phyloP scores from a whole-genome alignment of 116 monocot genomes.

The Thalassia testudinum region DNA sequence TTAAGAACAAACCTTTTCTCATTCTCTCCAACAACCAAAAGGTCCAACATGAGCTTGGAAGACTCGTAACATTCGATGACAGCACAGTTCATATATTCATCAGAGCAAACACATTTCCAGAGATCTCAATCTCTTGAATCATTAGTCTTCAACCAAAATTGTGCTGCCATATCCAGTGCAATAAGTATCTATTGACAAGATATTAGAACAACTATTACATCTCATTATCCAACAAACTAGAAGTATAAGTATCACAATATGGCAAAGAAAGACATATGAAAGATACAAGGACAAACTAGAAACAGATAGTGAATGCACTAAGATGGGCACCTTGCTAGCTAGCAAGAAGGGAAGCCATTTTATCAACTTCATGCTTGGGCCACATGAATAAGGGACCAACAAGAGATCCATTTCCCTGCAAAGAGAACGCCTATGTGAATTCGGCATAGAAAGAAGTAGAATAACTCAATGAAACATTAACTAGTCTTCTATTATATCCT shows the following conservation, averaged over 20 bases:
- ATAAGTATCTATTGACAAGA: constrained; percentile 87
- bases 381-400: constrained; percentile 91
- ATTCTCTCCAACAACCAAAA: constrained; percentile 82
- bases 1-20: constrained; percentile 63
- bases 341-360: constrained; percentile 98
- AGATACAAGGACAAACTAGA: no score
- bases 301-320: no score
- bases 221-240: background rate
- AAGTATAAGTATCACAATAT: no score
- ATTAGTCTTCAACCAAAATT: constrained; percentile 53
- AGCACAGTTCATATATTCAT: constrained; percentile 99
- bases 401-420: constrained; percentile 95
- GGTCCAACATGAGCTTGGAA: constrained; percentile 80
- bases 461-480: background rate
- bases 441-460: background rate
- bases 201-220: background rate
- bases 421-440: background rate
- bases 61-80: constrained; percentile 98
- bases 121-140: constrained; percentile 61
- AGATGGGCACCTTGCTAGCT: constrained; percentile 80
- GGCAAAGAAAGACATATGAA: no score
- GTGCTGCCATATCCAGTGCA: constrained; percentile 94
- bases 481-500: no score
- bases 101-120: constrained; percentile 95
- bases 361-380: constrained; percentile 78